A percentile compares a stretch with the other conserved stretches of the same genome.
Evolutionary conservation across 1,139 yeast species (phyloP).

Genomic region (Pichia sp.): DNA sequence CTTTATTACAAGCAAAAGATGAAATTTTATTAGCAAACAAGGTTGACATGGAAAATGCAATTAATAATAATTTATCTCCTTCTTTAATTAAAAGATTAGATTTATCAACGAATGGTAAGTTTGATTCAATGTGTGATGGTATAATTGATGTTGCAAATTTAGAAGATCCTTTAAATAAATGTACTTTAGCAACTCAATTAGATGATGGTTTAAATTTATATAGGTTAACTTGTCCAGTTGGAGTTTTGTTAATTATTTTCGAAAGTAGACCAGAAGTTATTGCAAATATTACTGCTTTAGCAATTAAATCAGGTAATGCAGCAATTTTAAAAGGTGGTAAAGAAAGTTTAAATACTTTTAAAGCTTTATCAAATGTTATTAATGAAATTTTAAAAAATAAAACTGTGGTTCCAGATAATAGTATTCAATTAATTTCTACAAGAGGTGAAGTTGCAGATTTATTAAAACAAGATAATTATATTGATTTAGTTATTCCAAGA

Average conservation of each 20-base stretch:
- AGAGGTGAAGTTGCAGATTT: conserved; percentile 86
- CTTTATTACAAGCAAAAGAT: conserved; percentile 50
- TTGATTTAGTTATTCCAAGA: conserved; percentile 94
- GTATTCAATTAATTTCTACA: conserved; percentile 81
- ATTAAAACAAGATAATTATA: conserved; percentile 77
- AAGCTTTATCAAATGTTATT: conserved; percentile 71
- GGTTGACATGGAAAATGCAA: conserved; percentile 69
- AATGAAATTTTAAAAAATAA: conserved; percentile 47
- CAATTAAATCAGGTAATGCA: conserved; percentile 91
- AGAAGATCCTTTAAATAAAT: conserved; percentile 85
- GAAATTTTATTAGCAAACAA: conserved; percentile 67
- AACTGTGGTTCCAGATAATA: conserved; percentile 68
- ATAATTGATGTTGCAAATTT: conserved; percentile 82
- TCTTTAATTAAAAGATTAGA: conserved; percentile 82
- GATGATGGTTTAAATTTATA: conserved; percentile 83
- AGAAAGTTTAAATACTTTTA: conserved; percentile 80
- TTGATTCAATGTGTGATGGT: conserved; percentile 91
- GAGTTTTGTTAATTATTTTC: conserved; percentile 86
- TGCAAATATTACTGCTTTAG: conserved; percentile 93
- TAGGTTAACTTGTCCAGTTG: conserved; percentile 88
- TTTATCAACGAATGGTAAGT: conserved; percentile 73
- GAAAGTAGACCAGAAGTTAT: conserved; percentile 98
- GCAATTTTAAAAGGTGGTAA: conserved; percentile 98
- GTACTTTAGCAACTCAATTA: conserved; percentile 72
- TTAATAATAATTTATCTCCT: conserved; percentile 47